These are phyloP conservation scores for Verticillium dahliae DNA, from an alignment of 2,329 filamentous ascomycete genomes.

Conservation along the genomic window DNA sequence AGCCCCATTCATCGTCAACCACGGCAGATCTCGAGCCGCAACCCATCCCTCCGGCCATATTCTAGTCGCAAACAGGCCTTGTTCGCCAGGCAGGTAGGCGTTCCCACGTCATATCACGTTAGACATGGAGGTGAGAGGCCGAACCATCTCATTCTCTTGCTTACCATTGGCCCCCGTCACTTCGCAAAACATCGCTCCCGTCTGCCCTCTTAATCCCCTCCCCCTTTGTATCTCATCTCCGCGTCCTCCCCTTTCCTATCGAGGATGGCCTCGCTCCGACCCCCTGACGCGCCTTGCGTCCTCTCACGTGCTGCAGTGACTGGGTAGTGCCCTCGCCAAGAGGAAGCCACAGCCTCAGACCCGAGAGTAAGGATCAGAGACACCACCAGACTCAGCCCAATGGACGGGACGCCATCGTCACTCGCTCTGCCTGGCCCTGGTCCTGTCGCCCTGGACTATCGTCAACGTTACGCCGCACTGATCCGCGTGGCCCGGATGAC, in stretches of 20 bases:
- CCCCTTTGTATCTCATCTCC: background rate
- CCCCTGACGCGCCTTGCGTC: background rate
- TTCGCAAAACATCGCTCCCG: background rate
- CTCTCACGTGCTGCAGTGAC: background rate
- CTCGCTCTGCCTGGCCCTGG: background rate
- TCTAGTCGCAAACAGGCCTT: background rate
- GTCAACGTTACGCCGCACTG: background rate
- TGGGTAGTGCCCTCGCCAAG: background rate
- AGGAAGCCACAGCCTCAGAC: background rate
- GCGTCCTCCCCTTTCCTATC: background rate
- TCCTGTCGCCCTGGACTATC: background rate
- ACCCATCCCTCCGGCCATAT: background rate
- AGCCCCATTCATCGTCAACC: background rate
- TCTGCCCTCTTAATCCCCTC: background rate
- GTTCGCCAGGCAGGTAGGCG: background rate
- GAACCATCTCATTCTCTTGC: background rate
- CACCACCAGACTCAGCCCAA: too few relatives aligned
- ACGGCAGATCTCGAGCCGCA: background rate
- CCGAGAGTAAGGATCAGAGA: too few relatives aligned
- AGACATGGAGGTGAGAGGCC: background rate
- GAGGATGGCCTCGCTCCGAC: background rate
- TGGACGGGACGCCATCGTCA: too few relatives aligned
- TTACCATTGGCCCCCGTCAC: background rate
- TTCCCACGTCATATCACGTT: background rate
- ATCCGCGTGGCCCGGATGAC: background rate